These are phyloP conservation scores for Pseudofabraea citricarpa DNA, from an alignment of 2,329 filamentous ascomycete species.

Conservation along the genomic window DNA sequence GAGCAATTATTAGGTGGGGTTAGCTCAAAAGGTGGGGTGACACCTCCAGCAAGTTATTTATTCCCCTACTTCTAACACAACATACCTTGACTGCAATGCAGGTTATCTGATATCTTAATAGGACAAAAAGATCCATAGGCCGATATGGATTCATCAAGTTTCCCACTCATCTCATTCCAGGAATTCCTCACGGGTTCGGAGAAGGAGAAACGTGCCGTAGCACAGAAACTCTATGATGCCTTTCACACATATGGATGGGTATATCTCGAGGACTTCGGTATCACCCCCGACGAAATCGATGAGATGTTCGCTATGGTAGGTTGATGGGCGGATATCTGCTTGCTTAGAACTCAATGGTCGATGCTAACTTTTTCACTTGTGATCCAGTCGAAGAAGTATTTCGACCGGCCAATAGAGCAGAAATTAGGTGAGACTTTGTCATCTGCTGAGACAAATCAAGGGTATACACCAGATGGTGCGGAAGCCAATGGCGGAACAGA, in stretches of 20 bases:
- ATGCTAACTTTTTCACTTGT: too few relatives aligned
- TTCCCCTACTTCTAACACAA: too few relatives aligned
- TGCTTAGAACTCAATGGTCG: too few relatives aligned
- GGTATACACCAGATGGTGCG: slow-evolving; percentile 6
- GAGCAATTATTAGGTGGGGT: too few relatives aligned
- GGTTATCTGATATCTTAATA: too few relatives aligned
- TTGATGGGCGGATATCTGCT: too few relatives aligned
- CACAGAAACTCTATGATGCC: slow-evolving; percentile 3
- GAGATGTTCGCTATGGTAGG: slow-evolving; percentile 4
- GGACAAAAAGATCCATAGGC: too few relatives aligned
- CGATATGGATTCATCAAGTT: background rate
- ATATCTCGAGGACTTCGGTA: slow-evolving; percentile 4
- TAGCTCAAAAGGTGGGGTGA: too few relatives aligned
- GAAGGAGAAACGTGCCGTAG: background rate
- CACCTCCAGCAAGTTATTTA: too few relatives aligned
- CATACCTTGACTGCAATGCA: too few relatives aligned
- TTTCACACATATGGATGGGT: slow-evolving; percentile 5
- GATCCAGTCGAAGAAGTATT: slow-evolving; percentile 4
- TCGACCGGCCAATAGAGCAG: slow-evolving; percentile 1
- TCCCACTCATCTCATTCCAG: slow-evolving; percentile 4
- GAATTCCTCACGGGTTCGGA: background rate
- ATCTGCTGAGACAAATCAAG: slow-evolving; percentile 3
- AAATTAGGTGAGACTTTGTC: slow-evolving; percentile 4
- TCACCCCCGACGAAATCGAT: slow-evolving; percentile 3
- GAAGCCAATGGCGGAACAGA: slow-evolving; percentile 4